These are phyloP conservation scores for Westerdykella aurantiaca DNA, from an alignment of 2,329 filamentous ascomycete genomes.

Conservation along the genomic window DNA sequence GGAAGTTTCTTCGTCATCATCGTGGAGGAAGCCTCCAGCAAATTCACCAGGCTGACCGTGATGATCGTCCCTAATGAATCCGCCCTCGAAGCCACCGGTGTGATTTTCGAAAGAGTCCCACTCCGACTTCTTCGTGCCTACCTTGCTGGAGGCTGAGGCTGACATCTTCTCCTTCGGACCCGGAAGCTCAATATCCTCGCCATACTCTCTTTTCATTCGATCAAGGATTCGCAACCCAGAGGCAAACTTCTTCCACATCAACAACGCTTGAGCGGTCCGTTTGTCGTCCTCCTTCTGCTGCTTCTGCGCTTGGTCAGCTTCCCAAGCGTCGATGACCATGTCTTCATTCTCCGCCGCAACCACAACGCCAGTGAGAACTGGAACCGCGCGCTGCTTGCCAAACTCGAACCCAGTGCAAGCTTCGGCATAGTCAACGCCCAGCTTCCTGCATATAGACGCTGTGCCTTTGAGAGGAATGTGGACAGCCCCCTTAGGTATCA, in stretches of 20 bases:
- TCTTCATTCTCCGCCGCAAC: constrained; percentile 75
- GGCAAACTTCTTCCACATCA: constrained; percentile 79
- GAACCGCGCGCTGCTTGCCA: constrained; percentile 87
- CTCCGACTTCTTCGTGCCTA: constrained; percentile 47
- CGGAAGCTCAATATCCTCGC: constrained; percentile 48
- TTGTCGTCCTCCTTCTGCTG: constrained; percentile 75
- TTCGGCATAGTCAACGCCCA: constrained; percentile 85
- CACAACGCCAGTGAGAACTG: constrained; percentile 84
- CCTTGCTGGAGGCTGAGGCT: constrained; percentile 43
- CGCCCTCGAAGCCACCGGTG: constrained; percentile 36
- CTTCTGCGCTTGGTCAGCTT: constrained; percentile 66
- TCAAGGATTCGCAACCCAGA: constrained; percentile 73
- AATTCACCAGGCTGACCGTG: constrained; percentile 24
- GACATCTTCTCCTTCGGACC: constrained; percentile 39
- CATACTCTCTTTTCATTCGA: constrained; percentile 30
- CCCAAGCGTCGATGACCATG: constrained; percentile 69
- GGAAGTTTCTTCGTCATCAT: constrained; percentile 26
- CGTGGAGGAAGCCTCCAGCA: constrained; percentile 33
- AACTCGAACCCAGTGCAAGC: constrained; percentile 97
- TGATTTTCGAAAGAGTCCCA: constrained; percentile 28
- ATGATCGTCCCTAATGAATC: constrained; percentile 35
- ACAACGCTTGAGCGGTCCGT: constrained; percentile 64
- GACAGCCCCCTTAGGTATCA: constrained; percentile 79
- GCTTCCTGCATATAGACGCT: constrained; percentile 71
- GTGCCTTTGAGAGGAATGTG: constrained; percentile 77